A percentile compares a stretch with the other conserved stretches of the same genome.
These are phyloP conservation scores for Rhododendron kiyosumense DNA, from an alignment of 148 eudicot genomes.

Conservation along the genomic window DNA sequence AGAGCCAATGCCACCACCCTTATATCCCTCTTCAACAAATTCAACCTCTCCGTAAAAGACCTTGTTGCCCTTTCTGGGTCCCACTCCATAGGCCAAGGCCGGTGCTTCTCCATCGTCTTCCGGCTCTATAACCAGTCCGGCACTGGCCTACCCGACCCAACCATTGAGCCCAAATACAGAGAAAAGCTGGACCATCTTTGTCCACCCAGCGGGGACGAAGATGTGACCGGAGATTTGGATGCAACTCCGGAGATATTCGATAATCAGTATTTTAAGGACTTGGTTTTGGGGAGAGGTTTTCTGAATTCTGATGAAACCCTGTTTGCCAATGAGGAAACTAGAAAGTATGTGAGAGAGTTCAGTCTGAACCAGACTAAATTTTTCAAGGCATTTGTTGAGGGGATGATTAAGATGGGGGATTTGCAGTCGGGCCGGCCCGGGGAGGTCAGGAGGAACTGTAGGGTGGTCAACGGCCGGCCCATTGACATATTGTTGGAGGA, in stretches of 20 bases:
- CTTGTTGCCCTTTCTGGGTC: slow-evolving; percentile 92
- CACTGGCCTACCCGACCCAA: slow-evolving; percentile 67
- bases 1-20: slow-evolving; percentile 65
- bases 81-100: slow-evolving; percentile 79
- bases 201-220: slow-evolving; percentile 56
- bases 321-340: slow-evolving; percentile 32
- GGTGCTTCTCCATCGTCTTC: slow-evolving; percentile 75
- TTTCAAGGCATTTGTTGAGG: slow-evolving; percentile 62
- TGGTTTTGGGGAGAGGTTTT: slow-evolving; percentile 67
- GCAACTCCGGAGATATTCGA: slow-evolving; percentile 63
- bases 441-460: slow-evolving; percentile 68
- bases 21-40: slow-evolving; percentile 49
- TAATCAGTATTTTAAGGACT: slow-evolving; percentile 81
- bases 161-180: slow-evolving; percentile 53
- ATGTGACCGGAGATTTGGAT: slow-evolving; percentile 72
- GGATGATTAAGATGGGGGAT: slow-evolving; percentile 87
- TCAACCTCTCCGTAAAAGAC: slow-evolving; percentile 58
- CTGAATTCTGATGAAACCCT: slow-evolving; percentile 78
- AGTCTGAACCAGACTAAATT: slow-evolving; percentile 48
- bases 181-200: slow-evolving; percentile 56
- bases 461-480: slow-evolving; percentile 32
- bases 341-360: slow-evolving; percentile 49
- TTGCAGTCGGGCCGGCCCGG: slow-evolving; percentile 63
- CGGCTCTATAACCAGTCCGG: slow-evolving; percentile 94
- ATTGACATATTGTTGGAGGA: slow-evolving; percentile 12